Conservation (phyloP, 345 rosid genomes). For the Pistacia vera region DNA sequence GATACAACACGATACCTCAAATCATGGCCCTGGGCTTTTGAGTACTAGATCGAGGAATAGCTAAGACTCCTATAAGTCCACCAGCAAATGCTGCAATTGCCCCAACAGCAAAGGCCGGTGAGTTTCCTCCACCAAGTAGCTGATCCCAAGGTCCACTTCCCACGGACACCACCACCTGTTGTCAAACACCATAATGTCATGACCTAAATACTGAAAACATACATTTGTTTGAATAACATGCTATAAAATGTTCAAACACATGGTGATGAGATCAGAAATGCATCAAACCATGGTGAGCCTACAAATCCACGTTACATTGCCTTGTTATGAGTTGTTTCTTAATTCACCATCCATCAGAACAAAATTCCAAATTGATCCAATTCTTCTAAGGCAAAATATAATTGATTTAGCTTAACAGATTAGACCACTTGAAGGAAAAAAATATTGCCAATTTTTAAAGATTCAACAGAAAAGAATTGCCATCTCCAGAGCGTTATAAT, state of each 20-base stretch:
- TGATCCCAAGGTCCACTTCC: slow-evolving; percentile 90
- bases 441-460: slow-evolving; percentile 1
- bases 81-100: slow-evolving; percentile 62
- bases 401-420: neutral
- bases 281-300: no score
- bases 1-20: slow-evolving; percentile 47
- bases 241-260: neutral
- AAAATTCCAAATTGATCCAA: neutral
- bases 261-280: neutral
- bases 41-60: slow-evolving; percentile 71
- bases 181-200: slow-evolving; percentile 18
- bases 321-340: neutral
- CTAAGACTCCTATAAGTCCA: slow-evolving; percentile 80
- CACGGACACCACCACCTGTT: slow-evolving; percentile 69
- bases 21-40: slow-evolving; percentile 58
- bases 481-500: neutral
- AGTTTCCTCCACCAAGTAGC: slow-evolving; percentile 82
- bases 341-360: neutral
- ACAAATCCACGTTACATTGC: neutral
- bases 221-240: neutral
- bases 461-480: neutral
- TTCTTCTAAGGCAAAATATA: slow-evolving; percentile 3
- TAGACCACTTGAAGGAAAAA: neutral
- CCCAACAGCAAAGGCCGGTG: slow-evolving; percentile 75
- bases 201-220: slow-evolving; percentile 11